Base-by-base conservation (phyloP, 768 basidiomycete species). In the Termitomyces sp. region DNA sequence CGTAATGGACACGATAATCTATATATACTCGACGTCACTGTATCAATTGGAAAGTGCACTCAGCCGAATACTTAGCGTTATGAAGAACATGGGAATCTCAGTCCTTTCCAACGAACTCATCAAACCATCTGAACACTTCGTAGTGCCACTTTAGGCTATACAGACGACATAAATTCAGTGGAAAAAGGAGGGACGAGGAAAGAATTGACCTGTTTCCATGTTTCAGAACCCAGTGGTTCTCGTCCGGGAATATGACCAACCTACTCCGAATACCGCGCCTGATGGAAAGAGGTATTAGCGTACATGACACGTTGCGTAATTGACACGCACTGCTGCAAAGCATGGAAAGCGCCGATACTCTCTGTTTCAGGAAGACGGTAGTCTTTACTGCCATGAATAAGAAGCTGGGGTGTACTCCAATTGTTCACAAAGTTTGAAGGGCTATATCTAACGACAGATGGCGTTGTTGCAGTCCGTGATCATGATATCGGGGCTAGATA, bases 71-170 rank as follows among this genome's bases (percentile, higher is more conserved):
- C n/a, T n/a, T n/a, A n/a, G n/a, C n/a, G n/a, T n/a, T n/a, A n/a
- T n/a, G n/a, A n/a, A n/a, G n/a, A n/a, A n/a, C n/a, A n/a, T n/a
- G n/a, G n/a, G n/a, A 25, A 38, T n/a, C 3, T 50, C 18, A 44
- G 7, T 65, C 47, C 46, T 74, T 64, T 15, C 82, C 85, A 12
- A 87, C 76, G 61, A 79, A 90, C 63, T 83, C 70, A 53, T 88
- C 83, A 57, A 97, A 87, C 93, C 93, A 98, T 56, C 82, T 78
- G 73, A 99, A 88, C 12, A 98, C 88, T 68, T 99, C 96, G 60
- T 89, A 77, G 71, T 98, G 92, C 96, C 96, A 98, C 68, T 94
- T 93, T 67, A 96, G 72, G 65, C 91, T 89, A 32, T 89, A 32
- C 10, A 23, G 25, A 32, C 12, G 31, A 51, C 15, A 43, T 51